These are phyloP conservation scores for Ganoderma boninense DNA, from an alignment of 1,284 basidiomycete species.

Conservation along the genomic window DNA sequence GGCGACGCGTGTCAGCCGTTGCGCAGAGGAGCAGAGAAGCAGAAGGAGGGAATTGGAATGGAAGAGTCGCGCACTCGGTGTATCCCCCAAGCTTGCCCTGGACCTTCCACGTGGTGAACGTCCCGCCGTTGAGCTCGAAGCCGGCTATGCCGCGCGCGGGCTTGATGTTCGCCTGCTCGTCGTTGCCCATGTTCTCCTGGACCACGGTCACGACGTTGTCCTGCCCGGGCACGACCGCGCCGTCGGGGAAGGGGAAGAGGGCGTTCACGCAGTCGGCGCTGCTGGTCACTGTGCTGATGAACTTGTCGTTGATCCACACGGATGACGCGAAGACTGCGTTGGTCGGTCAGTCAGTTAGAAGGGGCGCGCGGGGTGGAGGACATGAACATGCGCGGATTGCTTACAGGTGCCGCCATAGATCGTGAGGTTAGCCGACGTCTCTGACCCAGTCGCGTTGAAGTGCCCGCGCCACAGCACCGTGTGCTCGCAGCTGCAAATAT, in stretches of 20 bases:
- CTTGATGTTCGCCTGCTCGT: conserved; percentile 64
- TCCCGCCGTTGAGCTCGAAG: conserved; percentile 67
- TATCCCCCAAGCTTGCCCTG: conserved; percentile 87
- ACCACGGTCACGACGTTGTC: conserved; percentile 83
- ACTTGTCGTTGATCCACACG: conserved; percentile 79
- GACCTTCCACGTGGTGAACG: conserved; percentile 78
- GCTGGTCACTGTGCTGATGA: conserved; percentile 75
- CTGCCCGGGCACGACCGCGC: conserved; percentile 53
- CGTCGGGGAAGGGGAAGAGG: conserved; percentile 68
- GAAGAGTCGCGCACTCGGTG: conserved; percentile 50
- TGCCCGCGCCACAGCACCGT: conserved; percentile 83
- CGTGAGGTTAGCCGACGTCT: conserved; percentile 71
- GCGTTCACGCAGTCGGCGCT: conserved; percentile 70
- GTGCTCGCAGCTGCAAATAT: conserved; percentile 67
- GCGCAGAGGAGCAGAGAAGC: too few relatives aligned
- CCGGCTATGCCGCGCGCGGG: conserved; percentile 82
- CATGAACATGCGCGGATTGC: conserved; percentile 18
- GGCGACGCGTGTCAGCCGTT: too few relatives aligned
- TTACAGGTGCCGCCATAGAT: conserved; percentile 83
- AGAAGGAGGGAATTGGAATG: too few relatives aligned
- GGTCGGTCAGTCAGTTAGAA: background rate
- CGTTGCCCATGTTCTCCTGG: conserved; percentile 84
- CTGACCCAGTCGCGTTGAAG: conserved; percentile 66
- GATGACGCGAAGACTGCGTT: conserved; percentile 78
- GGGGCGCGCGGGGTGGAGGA: too few relatives aligned